phyloP scores from a whole-genome alignment of 192 early-diverging fungal genomes.

The Rhizophagus sp. region DNA sequence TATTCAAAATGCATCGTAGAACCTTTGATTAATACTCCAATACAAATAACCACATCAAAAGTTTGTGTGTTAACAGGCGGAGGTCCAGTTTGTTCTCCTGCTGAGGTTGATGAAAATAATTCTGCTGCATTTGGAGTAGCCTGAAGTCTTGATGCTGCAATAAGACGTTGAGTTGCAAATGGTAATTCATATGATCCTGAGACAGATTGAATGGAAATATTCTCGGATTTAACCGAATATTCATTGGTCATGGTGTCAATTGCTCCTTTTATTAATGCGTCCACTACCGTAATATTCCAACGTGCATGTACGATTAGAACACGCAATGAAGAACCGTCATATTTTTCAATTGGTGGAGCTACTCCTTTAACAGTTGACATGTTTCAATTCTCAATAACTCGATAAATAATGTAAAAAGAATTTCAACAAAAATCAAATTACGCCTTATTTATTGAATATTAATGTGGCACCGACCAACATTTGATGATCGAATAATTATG shows the following conservation, averaged over 20 bases:
- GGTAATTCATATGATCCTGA: constrained; percentile 96
- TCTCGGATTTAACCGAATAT: constrained; percentile 66
- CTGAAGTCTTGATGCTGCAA: constrained; percentile 66
- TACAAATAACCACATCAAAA: constrained; percentile 90
- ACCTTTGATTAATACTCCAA: constrained; percentile 99
- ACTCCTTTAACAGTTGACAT: constrained; percentile 60
- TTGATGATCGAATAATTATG: too few species aligned
- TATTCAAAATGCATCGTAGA: constrained; percentile 99
- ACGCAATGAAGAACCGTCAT: constrained; percentile 68
- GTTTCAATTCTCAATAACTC: background rate
- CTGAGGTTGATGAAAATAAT: constrained; percentile 55
- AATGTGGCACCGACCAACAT: too few species aligned
- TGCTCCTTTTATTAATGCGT: constrained; percentile 77
- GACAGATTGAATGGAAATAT: constrained; percentile 80
- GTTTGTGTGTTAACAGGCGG: background rate
- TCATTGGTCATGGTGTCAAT: constrained; percentile 61
- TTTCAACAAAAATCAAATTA: too few species aligned
- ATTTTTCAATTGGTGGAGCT: constrained; percentile 47
- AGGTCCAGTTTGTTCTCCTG: background rate
- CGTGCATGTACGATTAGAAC: constrained; percentile 89
- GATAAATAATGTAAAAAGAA: too few species aligned
- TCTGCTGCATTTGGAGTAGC: constrained; percentile 51
- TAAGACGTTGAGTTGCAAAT: constrained; percentile 77
- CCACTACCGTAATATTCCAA: constrained; percentile 91
- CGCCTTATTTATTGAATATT: too few species aligned